Base-by-base conservation (phyloP, 306 rosid genomes). In the Prosopis cineraria region DNA sequence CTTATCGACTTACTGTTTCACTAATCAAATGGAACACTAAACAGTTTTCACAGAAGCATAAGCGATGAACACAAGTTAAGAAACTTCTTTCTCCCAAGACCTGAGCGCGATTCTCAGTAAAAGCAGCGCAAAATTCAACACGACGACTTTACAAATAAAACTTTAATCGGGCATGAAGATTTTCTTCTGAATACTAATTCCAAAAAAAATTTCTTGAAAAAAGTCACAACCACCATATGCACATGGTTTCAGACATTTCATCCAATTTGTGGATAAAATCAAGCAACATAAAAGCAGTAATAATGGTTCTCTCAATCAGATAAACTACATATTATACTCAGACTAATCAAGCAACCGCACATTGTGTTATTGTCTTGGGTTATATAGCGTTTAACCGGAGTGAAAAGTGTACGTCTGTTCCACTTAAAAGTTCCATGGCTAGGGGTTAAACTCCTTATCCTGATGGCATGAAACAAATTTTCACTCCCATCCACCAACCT, bases 401-500 rank as follows among this genome's bases (percentile, higher is more conserved):
- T 33, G 30, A 70, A 19, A 70, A 19, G 10, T 8, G 0, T 1
- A 34, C 16, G 39, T 48, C 16, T 30, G 43, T 10, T n/a, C 45
- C 45, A 2, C 44, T 64, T 3, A 14, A 9, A 73, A 25, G 55
- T 44, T 55, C 43, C 45, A 62, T 12, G 53, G 53, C 30, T 44
- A 14, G 55, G 69, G 19, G 5, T 31, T 13, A 45, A 47, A 39
- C 59, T 72, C 44, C 56, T 30, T 75, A 40, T 40, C 56, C 71
- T 29, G 25, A 77, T 52, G 69, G 62, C 80, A 73, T 27, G 31
- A 72, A 58, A 58, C 74, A 73, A 74, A 1, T 30, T 44, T 71
- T 80, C 31, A 39, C 45, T 36, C 65, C 77, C 24, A 72, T 58
- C 47, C 33, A 30, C 66, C 80, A 50, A 36, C 55, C 75, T 6